Base-by-base conservation (phyloP, 106 monocot genomes). In the Amphibolis antarctica region DNA sequence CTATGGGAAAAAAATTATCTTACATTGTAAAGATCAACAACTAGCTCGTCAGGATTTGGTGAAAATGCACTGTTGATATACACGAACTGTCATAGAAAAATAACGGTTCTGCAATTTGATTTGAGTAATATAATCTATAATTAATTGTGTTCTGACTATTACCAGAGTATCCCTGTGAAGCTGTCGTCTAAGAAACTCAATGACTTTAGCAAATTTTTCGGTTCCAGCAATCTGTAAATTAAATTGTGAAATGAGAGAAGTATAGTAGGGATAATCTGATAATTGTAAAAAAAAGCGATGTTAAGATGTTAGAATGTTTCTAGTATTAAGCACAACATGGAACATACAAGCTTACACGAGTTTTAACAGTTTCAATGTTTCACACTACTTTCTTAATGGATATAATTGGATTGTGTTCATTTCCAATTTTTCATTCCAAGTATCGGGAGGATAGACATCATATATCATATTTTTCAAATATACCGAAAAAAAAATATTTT, bases 11-110 rank as follows among this genome's bases (percentile, higher is more conserved):
- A 26, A 28, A 14, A 29, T 27, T 13, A 27, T 12, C 83, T 78
- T 85, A 96, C 96, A 85, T 90, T 85, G 80, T 84, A 90, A 17
- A 96, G 72, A 75, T 96, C 96, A 65, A 87, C 78, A 46, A 96
- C 82, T 51, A 85, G 66, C 56, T 96, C 89, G 70, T 96, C 96
- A 64, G 96, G 96, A 70, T 90, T 96, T 44, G 96, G 96, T 30
- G 96, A 90, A 62, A 96, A 96, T 48, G 96, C 84, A 79, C 96
- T 96, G 55, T 96, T 96, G 52, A 96, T 66, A 62, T 90, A 96
- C 10, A 96, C 84, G 78, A 96, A 96, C 96, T 96, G 74, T 46
- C 58, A 42, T 42, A 46, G 29, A 12, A 62, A 20, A 55, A 53
- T 42, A 59, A 51, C 17, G 6, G 11, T 21, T 25, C 22, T 42